phyloP scores from a whole-genome alignment of 139 green algal species.

The Chlamydomonas asymmetrica region DNA sequence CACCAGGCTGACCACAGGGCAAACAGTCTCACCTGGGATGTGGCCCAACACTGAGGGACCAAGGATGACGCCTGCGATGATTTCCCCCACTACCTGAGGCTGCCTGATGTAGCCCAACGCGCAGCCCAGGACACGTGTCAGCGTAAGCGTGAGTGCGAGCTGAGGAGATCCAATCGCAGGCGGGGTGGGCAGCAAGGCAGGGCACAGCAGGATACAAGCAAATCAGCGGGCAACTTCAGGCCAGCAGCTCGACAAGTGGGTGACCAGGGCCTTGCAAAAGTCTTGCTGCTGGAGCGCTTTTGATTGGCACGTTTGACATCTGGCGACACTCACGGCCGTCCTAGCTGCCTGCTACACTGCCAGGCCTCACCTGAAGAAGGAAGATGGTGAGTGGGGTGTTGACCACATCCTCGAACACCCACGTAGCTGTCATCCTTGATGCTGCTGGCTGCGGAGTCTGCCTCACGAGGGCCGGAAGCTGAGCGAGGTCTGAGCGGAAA shows the following conservation, averaged over 20 bases:
- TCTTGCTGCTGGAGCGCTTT: no score
- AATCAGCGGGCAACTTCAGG: background rate
- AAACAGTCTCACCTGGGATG: conserved; percentile 7
- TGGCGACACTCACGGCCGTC: no score
- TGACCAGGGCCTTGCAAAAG: no score
- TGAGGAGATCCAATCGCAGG: no score
- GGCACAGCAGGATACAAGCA: background rate
- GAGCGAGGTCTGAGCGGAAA: no score
- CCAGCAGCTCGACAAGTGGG: no score
- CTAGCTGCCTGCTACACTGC: no score
- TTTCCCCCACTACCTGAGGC: conserved; percentile 28
- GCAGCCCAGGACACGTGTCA: conserved; percentile 20
- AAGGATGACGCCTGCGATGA: conserved; percentile 27
- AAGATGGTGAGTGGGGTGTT: conserved; percentile 7
- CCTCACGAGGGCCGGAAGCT: no score
- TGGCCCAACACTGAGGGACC: conserved; percentile 19
- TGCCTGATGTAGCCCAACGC: conserved; percentile 20
- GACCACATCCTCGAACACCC: conserved; percentile 7
- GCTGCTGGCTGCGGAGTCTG: no score
- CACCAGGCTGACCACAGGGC: background rate
- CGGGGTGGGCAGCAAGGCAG: no score
- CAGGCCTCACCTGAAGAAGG: background rate
- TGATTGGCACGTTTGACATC: no score
- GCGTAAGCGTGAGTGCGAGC: conserved; percentile 22
- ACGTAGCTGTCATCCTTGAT: background rate